Conservation (phyloP, 805 yeast species). For the Wickerhamiella slavikovae region DNA sequence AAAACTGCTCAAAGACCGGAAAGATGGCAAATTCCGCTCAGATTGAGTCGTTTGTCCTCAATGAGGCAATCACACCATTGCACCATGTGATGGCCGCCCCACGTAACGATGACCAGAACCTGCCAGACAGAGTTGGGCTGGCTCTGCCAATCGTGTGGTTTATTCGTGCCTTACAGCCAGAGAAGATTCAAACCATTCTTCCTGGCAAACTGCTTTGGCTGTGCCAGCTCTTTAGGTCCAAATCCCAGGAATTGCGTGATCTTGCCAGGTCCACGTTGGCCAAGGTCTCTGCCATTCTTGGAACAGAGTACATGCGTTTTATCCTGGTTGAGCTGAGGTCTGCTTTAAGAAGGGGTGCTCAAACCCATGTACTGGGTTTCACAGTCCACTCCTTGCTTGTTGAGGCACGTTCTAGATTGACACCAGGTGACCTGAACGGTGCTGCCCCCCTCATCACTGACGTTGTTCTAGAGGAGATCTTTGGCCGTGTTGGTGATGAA, state of each 20-base stretch:
- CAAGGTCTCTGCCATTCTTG: slow-evolving; percentile 40
- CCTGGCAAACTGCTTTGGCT: slow-evolving; percentile 71
- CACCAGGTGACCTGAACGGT: slow-evolving; percentile 56
- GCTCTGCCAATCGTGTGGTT: slow-evolving; percentile 62
- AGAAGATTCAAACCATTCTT: slow-evolving; percentile 33
- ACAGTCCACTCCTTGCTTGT: slow-evolving; percentile 60
- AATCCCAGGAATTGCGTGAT: slow-evolving; percentile 76
- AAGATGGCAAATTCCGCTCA: slow-evolving; percentile 20
- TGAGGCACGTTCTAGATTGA: slow-evolving; percentile 22
- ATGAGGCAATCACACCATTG: slow-evolving; percentile 41
- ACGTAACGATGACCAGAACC: slow-evolving; percentile 58
- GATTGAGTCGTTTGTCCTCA: slow-evolving; percentile 24
- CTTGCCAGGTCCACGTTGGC: slow-evolving; percentile 59
- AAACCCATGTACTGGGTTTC: slow-evolving; percentile 76
- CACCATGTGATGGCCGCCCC: slow-evolving; percentile 27
- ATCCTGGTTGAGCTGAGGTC: slow-evolving; percentile 56
- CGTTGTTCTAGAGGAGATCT: slow-evolving; percentile 74
- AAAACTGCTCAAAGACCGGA: slow-evolving; percentile 2
- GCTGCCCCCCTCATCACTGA: slow-evolving; percentile 36
- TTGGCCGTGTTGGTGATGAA: slow-evolving; percentile 83
- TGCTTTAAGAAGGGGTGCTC: slow-evolving; percentile 77
- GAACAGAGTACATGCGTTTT: slow-evolving; percentile 53
- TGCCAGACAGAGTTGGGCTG: slow-evolving; percentile 52
- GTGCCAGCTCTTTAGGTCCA: slow-evolving; percentile 75
- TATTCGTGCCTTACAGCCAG: slow-evolving; percentile 38